phyloP scores from a whole-genome alignment of 768 basidiomycete genomes.

The Paxillus rubicundulus region DNA sequence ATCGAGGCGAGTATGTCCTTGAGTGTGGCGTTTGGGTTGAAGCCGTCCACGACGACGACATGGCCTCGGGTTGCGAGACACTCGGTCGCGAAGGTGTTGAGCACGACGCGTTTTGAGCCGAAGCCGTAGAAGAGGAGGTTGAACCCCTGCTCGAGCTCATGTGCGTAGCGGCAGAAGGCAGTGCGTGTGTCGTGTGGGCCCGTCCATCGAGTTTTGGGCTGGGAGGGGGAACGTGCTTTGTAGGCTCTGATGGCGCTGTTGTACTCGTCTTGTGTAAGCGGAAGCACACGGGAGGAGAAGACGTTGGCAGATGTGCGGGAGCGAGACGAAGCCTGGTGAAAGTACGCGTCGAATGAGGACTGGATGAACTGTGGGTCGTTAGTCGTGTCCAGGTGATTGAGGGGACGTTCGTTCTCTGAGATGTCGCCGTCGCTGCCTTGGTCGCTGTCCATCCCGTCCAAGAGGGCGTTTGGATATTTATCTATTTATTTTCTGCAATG shows the following conservation, averaged over 20 bases:
- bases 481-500: constrained; percentile 10
- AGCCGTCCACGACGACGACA: constrained; percentile 77
- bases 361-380: constrained; percentile 5
- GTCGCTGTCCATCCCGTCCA: constrained; percentile 13
- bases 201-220: constrained; percentile 19
- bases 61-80: constrained; percentile 59
- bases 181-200: constrained; percentile 13
- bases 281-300: constrained; percentile 72
- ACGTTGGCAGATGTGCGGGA: constrained; percentile 75
- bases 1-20: constrained; percentile 67
- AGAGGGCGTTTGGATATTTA: neutral
- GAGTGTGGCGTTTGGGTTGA: constrained; percentile 63
- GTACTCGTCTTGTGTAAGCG: constrained; percentile 68
- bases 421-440: constrained; percentile 29
- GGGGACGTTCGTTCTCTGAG: constrained; percentile 25
- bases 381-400: constrained; percentile 10
- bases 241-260: constrained; percentile 29
- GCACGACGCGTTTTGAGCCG: constrained; percentile 77
- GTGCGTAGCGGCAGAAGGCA: constrained; percentile 58
- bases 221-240: neutral
- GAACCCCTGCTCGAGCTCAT: constrained; percentile 80
- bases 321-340: constrained; percentile 59
- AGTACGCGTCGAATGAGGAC: constrained; percentile 85
- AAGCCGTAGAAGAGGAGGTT: constrained; percentile 86
- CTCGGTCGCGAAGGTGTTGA: constrained; percentile 72